phyloP scores from a whole-genome alignment of 2,329 filamentous ascomycete species.

The Furcasterigmium sp. region DNA sequence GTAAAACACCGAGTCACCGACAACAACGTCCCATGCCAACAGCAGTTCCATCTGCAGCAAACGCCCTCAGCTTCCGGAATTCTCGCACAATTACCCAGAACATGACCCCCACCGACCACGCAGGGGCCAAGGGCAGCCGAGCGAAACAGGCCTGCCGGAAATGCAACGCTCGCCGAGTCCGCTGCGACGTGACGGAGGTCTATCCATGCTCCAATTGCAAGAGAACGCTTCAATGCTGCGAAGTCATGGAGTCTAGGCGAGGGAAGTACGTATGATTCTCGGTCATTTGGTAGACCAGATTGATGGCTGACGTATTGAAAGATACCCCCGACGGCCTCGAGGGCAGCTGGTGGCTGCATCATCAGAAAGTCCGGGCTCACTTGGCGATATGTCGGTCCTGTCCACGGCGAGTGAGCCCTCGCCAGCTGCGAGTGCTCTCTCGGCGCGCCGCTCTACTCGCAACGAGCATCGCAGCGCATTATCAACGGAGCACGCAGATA shows the following conservation, averaged over 20 bases:
- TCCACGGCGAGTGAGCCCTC: too few species aligned
- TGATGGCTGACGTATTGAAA: not conserved
- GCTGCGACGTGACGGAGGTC: conserved; percentile 14
- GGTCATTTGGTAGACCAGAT: not conserved
- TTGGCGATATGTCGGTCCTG: not conserved
- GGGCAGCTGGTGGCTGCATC: too few species aligned
- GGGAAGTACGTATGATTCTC: conserved; percentile 4
- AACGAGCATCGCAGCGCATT: too few species aligned
- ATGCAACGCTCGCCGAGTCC: conserved; percentile 14
- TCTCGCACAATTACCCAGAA: too few species aligned
- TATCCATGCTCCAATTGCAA: conserved; percentile 15
- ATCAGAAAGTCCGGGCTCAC: not conserved
- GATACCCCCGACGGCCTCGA: conserved; percentile 10
- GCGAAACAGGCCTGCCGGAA: conserved; percentile 16
- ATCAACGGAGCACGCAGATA: too few species aligned
- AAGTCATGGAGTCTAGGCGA: conserved; percentile 12
- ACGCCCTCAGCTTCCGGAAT: too few species aligned
- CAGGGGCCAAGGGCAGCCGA: conserved; percentile 1
- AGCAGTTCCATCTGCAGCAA: too few species aligned
- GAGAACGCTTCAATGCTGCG: conserved; percentile 8
- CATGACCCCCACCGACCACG: too few species aligned
- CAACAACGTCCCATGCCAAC: too few species aligned
- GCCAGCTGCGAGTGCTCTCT: too few species aligned
- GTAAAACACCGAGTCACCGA: too few species aligned
- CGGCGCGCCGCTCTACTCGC: too few species aligned